phyloP scores from a whole-genome alignment of 2,329 filamentous ascomycete genomes.

The Curvularia verruculosa region DNA sequence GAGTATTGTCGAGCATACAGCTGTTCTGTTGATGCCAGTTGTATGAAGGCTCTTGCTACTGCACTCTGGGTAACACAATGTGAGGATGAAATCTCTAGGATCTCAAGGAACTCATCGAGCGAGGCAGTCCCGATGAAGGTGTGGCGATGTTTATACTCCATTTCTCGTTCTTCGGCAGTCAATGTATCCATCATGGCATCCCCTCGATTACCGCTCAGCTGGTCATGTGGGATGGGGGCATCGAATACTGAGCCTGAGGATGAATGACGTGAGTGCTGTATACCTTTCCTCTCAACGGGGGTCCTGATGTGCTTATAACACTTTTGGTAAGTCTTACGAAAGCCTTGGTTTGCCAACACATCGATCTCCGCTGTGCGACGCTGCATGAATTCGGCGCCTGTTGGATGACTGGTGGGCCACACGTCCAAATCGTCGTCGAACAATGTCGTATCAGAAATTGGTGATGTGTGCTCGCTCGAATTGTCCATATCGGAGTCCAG shows the following conservation, averaged over 20 bases:
- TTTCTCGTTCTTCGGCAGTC: conserved; percentile 24
- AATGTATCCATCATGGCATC: background rate
- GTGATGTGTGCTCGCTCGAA: conserved; percentile 7
- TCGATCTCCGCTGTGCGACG: background rate
- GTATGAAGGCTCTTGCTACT: conserved; percentile 28
- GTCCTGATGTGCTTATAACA: background rate
- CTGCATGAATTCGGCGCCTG: background rate
- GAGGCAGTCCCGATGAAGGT: conserved; percentile 41
- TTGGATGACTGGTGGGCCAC: background rate
- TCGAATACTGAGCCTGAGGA: conserved; percentile 1
- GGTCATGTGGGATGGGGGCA: background rate
- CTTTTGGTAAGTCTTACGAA: background rate
- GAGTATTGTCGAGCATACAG: conserved; percentile 30
- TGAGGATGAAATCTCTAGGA: conserved; percentile 22
- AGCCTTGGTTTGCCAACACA: background rate
- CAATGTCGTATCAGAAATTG: conserved; percentile 17
- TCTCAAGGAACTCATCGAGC: conserved; percentile 32
- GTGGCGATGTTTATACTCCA: conserved; percentile 41
- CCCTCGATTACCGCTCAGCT: background rate
- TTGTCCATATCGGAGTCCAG: background rate
- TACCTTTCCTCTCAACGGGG: conserved; percentile 1
- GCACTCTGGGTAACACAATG: conserved; percentile 18
- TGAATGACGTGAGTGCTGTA: conserved; percentile 1
- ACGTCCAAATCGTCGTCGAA: conserved; percentile 10
- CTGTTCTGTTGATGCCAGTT: conserved; percentile 32